Percentiles rank a stretch among this genome's conserved stretches.
phyloP scores from a whole-genome alignment of 306 rosid species.

The Dalbergia cultrata region DNA sequence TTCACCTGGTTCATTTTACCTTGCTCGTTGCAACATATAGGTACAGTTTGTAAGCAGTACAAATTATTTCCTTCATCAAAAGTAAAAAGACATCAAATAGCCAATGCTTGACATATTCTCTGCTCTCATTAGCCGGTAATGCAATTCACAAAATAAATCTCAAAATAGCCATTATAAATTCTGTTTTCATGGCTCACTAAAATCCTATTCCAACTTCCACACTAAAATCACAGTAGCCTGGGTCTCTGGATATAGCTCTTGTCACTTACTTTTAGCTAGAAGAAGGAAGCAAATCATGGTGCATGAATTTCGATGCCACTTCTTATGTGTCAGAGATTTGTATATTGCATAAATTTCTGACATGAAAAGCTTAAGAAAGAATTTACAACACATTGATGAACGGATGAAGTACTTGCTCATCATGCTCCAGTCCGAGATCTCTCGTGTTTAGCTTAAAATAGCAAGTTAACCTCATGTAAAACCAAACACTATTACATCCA shows the following conservation, averaged over 20 bases:
- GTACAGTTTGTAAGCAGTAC: slow-evolving; percentile 1
- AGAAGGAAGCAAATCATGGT: background rate
- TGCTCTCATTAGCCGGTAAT: background rate
- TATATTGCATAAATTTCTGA: background rate
- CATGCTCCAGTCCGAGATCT: slow-evolving; percentile 26
- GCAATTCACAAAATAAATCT: background rate
- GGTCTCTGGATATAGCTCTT: background rate
- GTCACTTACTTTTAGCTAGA: background rate
- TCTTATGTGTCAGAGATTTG: background rate
- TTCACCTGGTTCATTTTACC: background rate
- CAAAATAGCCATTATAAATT: background rate
- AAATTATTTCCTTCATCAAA: slow-evolving; percentile 26
- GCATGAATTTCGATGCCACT: background rate
- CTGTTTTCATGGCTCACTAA: slow-evolving; percentile 3
- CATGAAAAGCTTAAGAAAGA: slow-evolving; percentile 5
- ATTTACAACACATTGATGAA: background rate
- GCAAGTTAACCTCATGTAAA: slow-evolving; percentile 14
- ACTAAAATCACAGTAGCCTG: slow-evolving; percentile 16
- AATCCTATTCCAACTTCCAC: slow-evolving; percentile 28
- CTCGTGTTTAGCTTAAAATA: background rate
- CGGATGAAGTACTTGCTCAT: slow-evolving; percentile 13
- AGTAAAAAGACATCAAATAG: background rate
- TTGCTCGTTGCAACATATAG: slow-evolving; percentile 14
- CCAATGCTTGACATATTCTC: too few species aligned
- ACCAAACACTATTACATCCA: background rate